Evolutionary conservation across 352 stramenopile species (phyloP).

Genomic region (Peronospora belbahrii): DNA sequence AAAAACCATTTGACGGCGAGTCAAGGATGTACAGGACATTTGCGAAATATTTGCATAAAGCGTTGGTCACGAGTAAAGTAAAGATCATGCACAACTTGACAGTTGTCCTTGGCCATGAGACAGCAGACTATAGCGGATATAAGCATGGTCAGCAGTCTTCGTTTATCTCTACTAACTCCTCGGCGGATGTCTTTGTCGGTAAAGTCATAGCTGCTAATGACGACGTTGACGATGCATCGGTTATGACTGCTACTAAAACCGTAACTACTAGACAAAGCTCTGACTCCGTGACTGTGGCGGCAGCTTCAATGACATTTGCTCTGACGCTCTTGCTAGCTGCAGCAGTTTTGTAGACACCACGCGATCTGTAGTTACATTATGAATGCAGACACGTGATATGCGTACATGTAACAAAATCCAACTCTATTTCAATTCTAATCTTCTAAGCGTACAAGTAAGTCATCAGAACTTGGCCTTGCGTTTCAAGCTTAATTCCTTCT

Average conservation of each 20-base stretch:
- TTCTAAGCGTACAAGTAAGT: no score
- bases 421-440: slow-evolving; percentile 25
- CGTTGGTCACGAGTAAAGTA: slow-evolving; percentile 30
- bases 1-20: slow-evolving; percentile 40
- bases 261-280: slow-evolving; percentile 13
- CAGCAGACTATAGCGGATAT: slow-evolving; percentile 23
- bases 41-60: slow-evolving; percentile 32
- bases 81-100: slow-evolving; percentile 37
- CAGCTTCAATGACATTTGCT: slow-evolving; percentile 1
- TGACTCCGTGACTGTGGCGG: background rate
- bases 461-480: slow-evolving; percentile 80
- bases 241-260: slow-evolving; percentile 8
- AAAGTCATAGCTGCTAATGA: slow-evolving; percentile 19
- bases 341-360: slow-evolving; percentile 5
- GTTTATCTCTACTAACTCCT: slow-evolving; percentile 26
- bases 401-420: slow-evolving; percentile 24
- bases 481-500: slow-evolving; percentile 69
- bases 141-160: slow-evolving; percentile 24
- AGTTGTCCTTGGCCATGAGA: slow-evolving; percentile 22
- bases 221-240: slow-evolving; percentile 8
- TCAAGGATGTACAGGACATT: slow-evolving; percentile 45
- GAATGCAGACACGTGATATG: slow-evolving; percentile 1
- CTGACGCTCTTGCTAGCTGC: slow-evolving; percentile 5
- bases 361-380: slow-evolving; percentile 9
- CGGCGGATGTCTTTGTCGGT: slow-evolving; percentile 25